Conservation (phyloP, 2,329 filamentous ascomycete genomes). For the Talaromyces pinophilus region DNA sequence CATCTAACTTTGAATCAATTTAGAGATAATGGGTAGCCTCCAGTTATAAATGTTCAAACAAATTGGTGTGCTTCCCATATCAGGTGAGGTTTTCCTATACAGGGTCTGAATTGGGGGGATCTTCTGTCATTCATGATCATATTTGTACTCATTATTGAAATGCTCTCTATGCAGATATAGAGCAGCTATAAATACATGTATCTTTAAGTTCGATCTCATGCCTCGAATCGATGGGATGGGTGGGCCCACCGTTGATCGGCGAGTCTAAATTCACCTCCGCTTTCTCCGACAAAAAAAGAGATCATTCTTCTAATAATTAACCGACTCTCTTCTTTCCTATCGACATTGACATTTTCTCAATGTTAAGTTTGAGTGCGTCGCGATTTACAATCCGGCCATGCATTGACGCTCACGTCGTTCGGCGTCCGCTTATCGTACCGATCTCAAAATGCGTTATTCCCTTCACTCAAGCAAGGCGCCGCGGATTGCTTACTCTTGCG, state of each 20-base stretch:
- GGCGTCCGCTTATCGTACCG: neutral
- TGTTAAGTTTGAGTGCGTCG: neutral
- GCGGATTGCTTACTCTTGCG: constrained; percentile 45
- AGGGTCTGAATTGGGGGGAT: neutral
- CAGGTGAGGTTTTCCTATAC: no score
- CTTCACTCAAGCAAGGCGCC: constrained; percentile 3
- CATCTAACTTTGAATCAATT: no score
- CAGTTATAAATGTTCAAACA: no score
- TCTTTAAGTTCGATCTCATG: neutral
- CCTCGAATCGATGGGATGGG: constrained; percentile 7
- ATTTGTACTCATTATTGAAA: neutral
- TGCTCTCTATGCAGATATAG: neutral
- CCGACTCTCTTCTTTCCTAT: neutral
- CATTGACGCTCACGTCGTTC: neutral
- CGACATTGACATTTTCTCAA: constrained; percentile 1
- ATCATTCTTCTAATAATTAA: neutral
- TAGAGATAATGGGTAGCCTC: no score
- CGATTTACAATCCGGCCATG: neutral
- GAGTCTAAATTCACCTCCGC: constrained; percentile 12
- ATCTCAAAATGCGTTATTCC: neutral
- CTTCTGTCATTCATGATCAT: neutral
- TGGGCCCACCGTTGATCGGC: constrained; percentile 7
- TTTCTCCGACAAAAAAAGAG: neutral
- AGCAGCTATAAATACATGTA: neutral
- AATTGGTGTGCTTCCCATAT: no score